Conservation (phyloP, 2,329 filamentous ascomycete species). For the Knufia fluminis region DNA sequence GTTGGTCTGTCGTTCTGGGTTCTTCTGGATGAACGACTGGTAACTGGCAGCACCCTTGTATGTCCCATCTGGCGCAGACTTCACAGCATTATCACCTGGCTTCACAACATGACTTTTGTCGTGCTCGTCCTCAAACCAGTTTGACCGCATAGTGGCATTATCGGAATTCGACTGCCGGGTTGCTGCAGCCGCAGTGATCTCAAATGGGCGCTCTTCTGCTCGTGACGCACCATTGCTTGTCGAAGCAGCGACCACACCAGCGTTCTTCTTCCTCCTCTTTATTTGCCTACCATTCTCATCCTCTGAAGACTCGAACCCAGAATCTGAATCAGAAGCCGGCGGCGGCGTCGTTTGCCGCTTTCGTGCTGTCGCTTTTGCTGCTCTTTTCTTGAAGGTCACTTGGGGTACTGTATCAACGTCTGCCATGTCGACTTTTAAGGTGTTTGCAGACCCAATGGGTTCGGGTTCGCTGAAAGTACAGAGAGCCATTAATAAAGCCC, state of each 20-base stretch:
- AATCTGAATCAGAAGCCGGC: conserved; percentile 47
- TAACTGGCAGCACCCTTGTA: conserved; percentile 70
- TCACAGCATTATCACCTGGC: conserved; percentile 23
- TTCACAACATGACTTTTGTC: conserved; percentile 43
- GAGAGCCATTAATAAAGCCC: neutral
- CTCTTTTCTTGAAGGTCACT: conserved; percentile 70
- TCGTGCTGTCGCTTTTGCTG: conserved; percentile 68
- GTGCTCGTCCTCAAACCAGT: conserved; percentile 74
- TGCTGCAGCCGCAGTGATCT: conserved; percentile 53
- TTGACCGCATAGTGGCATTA: conserved; percentile 79
- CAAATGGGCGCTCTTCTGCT: conserved; percentile 42
- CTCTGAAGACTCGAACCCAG: conserved; percentile 63
- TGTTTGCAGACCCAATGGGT: neutral
- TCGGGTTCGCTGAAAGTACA: no score
- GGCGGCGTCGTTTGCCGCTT: conserved; percentile 69
- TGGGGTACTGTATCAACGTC: conserved; percentile 25
- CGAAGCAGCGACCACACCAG: conserved; percentile 57
- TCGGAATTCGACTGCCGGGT: conserved; percentile 57
- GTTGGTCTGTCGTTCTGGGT: conserved; percentile 58
- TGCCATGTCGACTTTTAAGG: conserved; percentile 19
- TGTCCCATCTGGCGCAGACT: conserved; percentile 48
- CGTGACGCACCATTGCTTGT: conserved; percentile 29
- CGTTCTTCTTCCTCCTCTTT: conserved; percentile 68
- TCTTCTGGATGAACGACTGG: conserved; percentile 68
- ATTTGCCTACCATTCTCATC: conserved; percentile 66